Percentiles rank a stretch among this genome's conserved stretches.
Conservation (phyloP, 805 yeast species). For the Ogataea angusta region DNA sequence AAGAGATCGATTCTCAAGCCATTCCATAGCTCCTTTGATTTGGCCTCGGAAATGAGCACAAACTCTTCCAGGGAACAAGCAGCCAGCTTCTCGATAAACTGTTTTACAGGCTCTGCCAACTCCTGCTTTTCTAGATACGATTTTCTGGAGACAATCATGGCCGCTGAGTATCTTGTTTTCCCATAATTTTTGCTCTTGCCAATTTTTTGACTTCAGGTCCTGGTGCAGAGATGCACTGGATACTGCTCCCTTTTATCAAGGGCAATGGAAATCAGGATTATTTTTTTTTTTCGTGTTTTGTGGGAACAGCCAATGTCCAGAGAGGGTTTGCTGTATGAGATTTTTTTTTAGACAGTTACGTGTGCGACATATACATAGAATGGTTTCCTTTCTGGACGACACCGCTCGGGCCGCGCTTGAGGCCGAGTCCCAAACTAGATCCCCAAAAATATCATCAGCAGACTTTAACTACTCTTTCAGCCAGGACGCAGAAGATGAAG, state of each 20-base stretch:
- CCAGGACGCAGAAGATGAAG: constrained; percentile 12
- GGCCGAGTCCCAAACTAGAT: constrained; percentile 3
- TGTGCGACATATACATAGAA: not conserved
- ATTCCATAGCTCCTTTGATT: constrained; percentile 28
- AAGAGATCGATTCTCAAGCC: constrained; percentile 47
- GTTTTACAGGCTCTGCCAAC: constrained; percentile 17
- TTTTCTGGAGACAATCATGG: constrained; percentile 18
- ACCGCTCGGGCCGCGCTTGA: not conserved
- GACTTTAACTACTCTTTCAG: constrained; percentile 18
- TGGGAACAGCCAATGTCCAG: constrained; percentile 1
- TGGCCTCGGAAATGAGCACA: constrained; percentile 14
- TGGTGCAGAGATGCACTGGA: constrained; percentile 3
- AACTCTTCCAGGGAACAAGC: constrained; percentile 22
- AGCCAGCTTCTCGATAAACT: constrained; percentile 16
- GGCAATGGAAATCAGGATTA: not conserved
- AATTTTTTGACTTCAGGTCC: not conserved
- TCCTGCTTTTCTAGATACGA: constrained; percentile 19
- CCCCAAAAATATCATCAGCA: constrained; percentile 13
- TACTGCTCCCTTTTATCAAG: not conserved
- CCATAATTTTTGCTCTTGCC: constrained; percentile 1
- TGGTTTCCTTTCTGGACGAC: constrained; percentile 2
- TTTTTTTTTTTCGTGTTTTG: constrained; percentile 2
- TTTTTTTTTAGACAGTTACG: constrained; percentile 1
- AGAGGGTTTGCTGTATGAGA: constrained; percentile 5
- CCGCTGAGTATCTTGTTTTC: constrained; percentile 4